These are phyloP conservation scores for Fusarium sp. DNA, from an alignment of 2,329 filamentous ascomycete genomes.

Conservation along the genomic window DNA sequence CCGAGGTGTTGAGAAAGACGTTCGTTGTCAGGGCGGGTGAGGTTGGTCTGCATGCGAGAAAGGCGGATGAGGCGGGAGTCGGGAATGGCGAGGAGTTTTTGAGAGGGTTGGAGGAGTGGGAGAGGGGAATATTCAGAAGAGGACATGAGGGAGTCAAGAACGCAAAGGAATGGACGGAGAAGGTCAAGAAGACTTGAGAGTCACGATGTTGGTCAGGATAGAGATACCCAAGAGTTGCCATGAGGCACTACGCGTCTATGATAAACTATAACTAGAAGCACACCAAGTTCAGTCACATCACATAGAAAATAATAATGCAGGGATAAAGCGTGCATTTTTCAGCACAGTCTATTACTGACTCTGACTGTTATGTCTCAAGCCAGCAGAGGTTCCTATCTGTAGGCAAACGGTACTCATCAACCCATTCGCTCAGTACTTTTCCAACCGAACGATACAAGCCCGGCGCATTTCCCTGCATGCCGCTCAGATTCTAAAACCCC, in stretches of 20 bases:
- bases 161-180: conserved; percentile 76
- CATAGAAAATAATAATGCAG: background rate
- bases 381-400: conserved; percentile 40
- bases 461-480: conserved; percentile 36
- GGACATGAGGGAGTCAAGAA: conserved; percentile 79
- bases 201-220: background rate
- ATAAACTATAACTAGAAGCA: background rate
- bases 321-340: conserved; percentile 45
- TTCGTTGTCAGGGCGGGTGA: conserved; percentile 85
- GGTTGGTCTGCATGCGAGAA: conserved; percentile 89
- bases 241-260: conserved; percentile 27
- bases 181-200: conserved; percentile 54
- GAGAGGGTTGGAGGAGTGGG: conserved; percentile 88
- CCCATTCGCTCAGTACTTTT: conserved; percentile 45
- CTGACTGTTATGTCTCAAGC: conserved; percentile 45
- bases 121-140: conserved; percentile 79
- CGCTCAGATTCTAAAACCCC: conserved; percentile 34
- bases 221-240: conserved; percentile 41
- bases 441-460: conserved; percentile 42
- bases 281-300: background rate
- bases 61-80: conserved; percentile 73
- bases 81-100: conserved; percentile 81
- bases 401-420: conserved; percentile 45
- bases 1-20: conserved; percentile 78
- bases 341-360: conserved; percentile 45